Percentiles rank a stretch among this genome's conserved stretches.
Conservation (phyloP, 257 asterid genomes). For the Thymus quinquecostatus region DNA sequence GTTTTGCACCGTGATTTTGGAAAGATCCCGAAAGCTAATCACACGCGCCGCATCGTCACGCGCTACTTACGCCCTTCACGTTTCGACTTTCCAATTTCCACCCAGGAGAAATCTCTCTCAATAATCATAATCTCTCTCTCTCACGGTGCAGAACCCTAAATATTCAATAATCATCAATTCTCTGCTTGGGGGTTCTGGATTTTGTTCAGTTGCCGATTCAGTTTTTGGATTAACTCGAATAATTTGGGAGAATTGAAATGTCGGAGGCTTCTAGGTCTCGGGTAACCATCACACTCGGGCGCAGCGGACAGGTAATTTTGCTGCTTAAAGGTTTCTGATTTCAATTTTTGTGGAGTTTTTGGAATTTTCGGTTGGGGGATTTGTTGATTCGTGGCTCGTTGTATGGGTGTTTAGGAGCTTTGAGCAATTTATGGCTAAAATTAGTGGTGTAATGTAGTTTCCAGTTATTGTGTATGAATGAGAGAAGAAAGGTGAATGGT, state of each 20-base stretch:
- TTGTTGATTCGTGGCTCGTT: background rate
- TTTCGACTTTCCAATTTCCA: slow-evolving; percentile 13
- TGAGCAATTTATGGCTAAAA: slow-evolving; percentile 15
- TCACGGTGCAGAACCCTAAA: slow-evolving; percentile 38
- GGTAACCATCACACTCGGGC: slow-evolving; percentile 87
- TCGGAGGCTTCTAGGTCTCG: slow-evolving; percentile 75
- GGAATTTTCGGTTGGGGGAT: background rate
- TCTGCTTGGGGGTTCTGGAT: slow-evolving; percentile 24
- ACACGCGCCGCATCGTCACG: slow-evolving; percentile 36
- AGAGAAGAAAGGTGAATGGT: background rate
- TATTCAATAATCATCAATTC: slow-evolving; percentile 1
- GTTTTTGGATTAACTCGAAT: slow-evolving; percentile 9
- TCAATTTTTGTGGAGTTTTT: background rate
- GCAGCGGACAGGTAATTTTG: slow-evolving; percentile 68
- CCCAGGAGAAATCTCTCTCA: slow-evolving; percentile 21
- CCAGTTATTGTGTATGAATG: background rate
- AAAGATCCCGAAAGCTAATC: background rate
- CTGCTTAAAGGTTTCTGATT: background rate
- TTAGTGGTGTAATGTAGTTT: slow-evolving; percentile 24
- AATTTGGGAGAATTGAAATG: slow-evolving; percentile 51
- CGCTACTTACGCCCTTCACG: slow-evolving; percentile 23
- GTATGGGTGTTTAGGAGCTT: slow-evolving; percentile 3
- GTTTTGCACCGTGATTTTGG: background rate
- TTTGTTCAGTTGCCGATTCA: background rate
- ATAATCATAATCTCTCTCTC: slow-evolving; percentile 16